Percentiles rank a stretch among this genome's conserved stretches.
Evolutionary conservation across 164 flowering plant genomes (phyloP).

Genomic region (Aristolochia contorta): DNA sequence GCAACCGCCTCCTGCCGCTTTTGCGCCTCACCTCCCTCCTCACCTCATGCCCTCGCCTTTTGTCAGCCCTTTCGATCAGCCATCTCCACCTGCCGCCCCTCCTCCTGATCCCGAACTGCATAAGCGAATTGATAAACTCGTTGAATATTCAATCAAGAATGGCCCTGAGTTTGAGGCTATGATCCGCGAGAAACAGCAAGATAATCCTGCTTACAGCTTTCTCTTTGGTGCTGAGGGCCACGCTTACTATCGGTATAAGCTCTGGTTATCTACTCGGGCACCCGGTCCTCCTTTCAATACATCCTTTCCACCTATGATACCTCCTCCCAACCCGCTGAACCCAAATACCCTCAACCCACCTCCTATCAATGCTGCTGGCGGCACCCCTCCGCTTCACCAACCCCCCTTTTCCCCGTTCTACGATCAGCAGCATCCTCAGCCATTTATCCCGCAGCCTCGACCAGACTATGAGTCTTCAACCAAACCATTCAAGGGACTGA

Average conservation of each 20-base stretch:
- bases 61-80: slow-evolving; percentile 43
- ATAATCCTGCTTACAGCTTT: slow-evolving; percentile 82
- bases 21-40: slow-evolving; percentile 59
- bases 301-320: slow-evolving; percentile 53
- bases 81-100: slow-evolving; percentile 65
- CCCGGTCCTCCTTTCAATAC: slow-evolving; percentile 52
- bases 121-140: slow-evolving; percentile 87
- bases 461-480: slow-evolving; percentile 59
- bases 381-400: slow-evolving; percentile 56
- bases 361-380: slow-evolving; percentile 26
- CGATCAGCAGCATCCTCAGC: slow-evolving; percentile 59
- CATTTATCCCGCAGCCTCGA: slow-evolving; percentile 46
- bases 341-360: slow-evolving; percentile 24
- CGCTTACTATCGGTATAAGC: slow-evolving; percentile 74
- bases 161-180: slow-evolving; percentile 97
- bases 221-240: slow-evolving; percentile 96
- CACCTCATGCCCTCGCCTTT: slow-evolving; percentile 53
- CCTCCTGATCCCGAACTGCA: slow-evolving; percentile 93
- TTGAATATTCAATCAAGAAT: slow-evolving; percentile 78
- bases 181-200: slow-evolving; percentile 89
- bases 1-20: slow-evolving; percentile 46
- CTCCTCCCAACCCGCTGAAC: slow-evolving; percentile 52
- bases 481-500: slow-evolving; percentile 56
- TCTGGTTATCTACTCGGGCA: slow-evolving; percentile 59
- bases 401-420: slow-evolving; percentile 61